Conservation (phyloP, 495 filamentous ascomycete genomes). For the Xylaria nigripes region DNA sequence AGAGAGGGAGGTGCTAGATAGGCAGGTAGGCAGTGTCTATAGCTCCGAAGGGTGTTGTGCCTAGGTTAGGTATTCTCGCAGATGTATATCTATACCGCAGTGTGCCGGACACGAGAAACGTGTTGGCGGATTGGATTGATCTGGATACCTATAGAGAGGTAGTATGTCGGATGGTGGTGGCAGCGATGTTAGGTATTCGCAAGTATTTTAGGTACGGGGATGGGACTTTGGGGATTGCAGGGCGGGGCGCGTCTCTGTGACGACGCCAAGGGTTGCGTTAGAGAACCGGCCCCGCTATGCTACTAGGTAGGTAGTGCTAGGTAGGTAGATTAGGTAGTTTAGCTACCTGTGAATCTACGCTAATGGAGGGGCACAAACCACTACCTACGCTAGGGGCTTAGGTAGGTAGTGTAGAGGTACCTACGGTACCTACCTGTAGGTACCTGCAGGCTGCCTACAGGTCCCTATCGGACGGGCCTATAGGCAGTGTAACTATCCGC, state of each 20-base stretch:
- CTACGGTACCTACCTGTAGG: not conserved
- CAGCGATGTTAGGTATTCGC: not conserved
- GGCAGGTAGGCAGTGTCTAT: not conserved
- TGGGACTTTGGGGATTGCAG: not conserved
- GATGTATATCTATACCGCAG: conserved; percentile 11
- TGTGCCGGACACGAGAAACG: conserved; percentile 3
- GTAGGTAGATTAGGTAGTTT: too few relatives aligned
- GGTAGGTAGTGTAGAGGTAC: not conserved
- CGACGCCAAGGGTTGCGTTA: conserved; percentile 29
- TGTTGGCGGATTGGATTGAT: conserved; percentile 1
- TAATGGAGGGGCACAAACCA: not conserved
- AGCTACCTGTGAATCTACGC: too few relatives aligned
- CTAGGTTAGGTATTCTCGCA: not conserved
- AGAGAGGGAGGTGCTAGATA: conserved; percentile 13
- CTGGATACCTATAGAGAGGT: conserved; percentile 1
- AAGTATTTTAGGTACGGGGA: conserved; percentile 3
- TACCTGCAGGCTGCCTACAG: not conserved
- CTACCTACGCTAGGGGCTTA: too few relatives aligned
- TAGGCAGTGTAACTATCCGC: not conserved
- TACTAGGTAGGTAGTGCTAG: too few relatives aligned
- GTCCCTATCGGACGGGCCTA: not conserved
- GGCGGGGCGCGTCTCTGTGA: conserved; percentile 13
- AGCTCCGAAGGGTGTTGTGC: conserved; percentile 1
- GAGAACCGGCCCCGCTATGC: too few relatives aligned
- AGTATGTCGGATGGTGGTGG: not conserved